Percentiles rank a stretch among this genome's conserved stretches.
Evolutionary conservation across 352 stramenopile genomes (phyloP).

Genomic region (Bremia lactucae): DNA sequence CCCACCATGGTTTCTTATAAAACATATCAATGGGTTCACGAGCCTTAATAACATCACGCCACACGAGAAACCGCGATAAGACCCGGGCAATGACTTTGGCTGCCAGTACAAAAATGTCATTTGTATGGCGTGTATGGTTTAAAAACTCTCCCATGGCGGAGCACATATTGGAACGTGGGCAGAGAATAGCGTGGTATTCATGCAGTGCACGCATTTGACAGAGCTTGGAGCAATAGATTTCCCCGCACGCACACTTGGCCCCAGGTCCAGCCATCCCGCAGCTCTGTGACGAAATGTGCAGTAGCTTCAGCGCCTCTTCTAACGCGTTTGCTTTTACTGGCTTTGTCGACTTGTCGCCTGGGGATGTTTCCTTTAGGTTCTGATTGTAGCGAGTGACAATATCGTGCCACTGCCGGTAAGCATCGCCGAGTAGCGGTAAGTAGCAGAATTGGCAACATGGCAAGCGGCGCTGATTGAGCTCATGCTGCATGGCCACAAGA

Average conservation of each 20-base stretch:
- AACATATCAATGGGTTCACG: constrained; percentile 81
- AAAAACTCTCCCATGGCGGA: constrained; percentile 56
- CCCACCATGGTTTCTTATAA: constrained; percentile 87
- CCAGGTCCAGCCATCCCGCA: constrained; percentile 34
- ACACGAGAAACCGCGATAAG: constrained; percentile 43
- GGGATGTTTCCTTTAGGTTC: too few relatives aligned
- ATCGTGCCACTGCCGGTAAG: constrained; percentile 33
- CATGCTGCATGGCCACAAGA: constrained; percentile 67
- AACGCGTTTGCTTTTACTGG: constrained; percentile 23
- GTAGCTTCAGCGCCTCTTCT: constrained; percentile 27
- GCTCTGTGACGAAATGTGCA: constrained; percentile 33
- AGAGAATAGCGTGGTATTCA: constrained; percentile 73
- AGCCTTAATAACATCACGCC: constrained; percentile 41
- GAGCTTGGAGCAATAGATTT: constrained; percentile 77
- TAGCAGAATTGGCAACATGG: constrained; percentile 67
- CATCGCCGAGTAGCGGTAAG: constrained; percentile 42
- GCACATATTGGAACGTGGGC: constrained; percentile 43
- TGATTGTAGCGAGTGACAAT: constrained; percentile 28
- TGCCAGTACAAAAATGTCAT: constrained; percentile 87
- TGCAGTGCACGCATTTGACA: constrained; percentile 60
- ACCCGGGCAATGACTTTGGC: constrained; percentile 79
- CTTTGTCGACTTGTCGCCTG: constrained; percentile 2
- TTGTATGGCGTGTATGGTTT: constrained; percentile 71
- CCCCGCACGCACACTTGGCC: constrained; percentile 49
- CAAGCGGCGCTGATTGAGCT: constrained; percentile 28